Percentiles rank a stretch among this genome's conserved stretches.
Conservation (phyloP, 1,139 yeast species). For the Magnusiomyces fungicola region DNA sequence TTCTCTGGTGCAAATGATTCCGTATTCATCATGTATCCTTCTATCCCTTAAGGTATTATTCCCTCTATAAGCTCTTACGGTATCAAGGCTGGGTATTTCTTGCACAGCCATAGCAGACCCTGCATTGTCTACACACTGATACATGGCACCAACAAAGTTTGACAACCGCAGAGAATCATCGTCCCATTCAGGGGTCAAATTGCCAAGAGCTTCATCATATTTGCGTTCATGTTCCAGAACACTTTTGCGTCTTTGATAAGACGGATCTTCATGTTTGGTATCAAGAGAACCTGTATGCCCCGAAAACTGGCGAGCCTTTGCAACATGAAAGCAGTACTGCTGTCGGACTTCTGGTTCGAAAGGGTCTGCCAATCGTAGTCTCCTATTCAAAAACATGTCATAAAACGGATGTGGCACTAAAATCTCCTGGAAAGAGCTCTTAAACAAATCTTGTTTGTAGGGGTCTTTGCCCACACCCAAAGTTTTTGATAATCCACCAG, state of each 20-base stretch:
- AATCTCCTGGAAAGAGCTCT: background rate
- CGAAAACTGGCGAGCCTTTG: slow-evolving; percentile 3
- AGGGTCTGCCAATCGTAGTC: background rate
- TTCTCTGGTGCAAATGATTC: background rate
- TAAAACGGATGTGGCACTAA: background rate
- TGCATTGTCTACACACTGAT: background rate
- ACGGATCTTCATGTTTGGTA: no score
- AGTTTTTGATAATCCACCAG: background rate
- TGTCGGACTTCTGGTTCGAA: slow-evolving; percentile 4
- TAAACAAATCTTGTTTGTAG: background rate
- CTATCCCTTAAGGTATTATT: background rate
- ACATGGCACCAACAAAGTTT: slow-evolving; percentile 2
- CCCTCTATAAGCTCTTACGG: background rate
- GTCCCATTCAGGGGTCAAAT: slow-evolving; percentile 4
- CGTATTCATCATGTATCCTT: background rate
- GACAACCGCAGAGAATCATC: background rate
- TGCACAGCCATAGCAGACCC: background rate
- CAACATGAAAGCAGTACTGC: slow-evolving; percentile 5
- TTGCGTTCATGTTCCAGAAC: background rate
- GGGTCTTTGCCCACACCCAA: no score
- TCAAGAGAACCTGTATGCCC: no score
- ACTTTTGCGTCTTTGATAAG: no score
- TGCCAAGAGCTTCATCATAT: no score
- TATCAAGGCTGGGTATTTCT: background rate
- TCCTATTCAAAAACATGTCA: slow-evolving; percentile 3